Conservation (phyloP, 2,329 filamentous ascomycete genomes). For the Camptophora hylomeconis region DNA sequence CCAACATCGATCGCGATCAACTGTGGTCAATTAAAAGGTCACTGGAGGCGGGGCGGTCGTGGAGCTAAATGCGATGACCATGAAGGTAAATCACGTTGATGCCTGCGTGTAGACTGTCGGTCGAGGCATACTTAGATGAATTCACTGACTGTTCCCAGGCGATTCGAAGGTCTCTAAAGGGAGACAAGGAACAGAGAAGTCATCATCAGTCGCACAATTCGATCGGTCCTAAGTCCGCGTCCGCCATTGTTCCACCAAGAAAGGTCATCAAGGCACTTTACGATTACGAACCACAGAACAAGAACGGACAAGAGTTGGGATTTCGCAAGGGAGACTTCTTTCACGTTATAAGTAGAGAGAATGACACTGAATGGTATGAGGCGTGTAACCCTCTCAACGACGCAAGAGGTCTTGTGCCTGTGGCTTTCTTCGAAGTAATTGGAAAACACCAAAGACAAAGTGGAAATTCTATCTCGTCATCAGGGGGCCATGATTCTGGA, state of each 20-base stretch:
- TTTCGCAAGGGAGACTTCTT: conserved; percentile 96
- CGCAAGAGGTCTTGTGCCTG: conserved; percentile 82
- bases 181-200: conserved; percentile 56
- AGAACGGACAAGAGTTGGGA: conserved; percentile 59
- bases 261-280: conserved; percentile 98
- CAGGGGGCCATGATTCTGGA: conserved; percentile 76
- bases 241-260: conserved; percentile 83
- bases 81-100: too few species aligned
- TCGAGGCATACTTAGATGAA: too few species aligned
- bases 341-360: conserved; percentile 85
- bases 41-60: too few species aligned
- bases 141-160: too few species aligned
- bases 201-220: conserved; percentile 63
- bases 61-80: too few species aligned
- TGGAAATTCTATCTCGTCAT: conserved; percentile 50
- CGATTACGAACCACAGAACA: conserved; percentile 68
- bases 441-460: conserved; percentile 89
- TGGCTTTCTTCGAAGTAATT: conserved; percentile 82
- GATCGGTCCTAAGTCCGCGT: conserved; percentile 70
- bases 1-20: too few species aligned
- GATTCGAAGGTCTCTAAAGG: conserved; percentile 79
- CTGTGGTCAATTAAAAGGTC: too few species aligned
- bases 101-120: too few species aligned
- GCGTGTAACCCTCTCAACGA: conserved; percentile 89
- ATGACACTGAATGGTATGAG: conserved; percentile 95